Conservation (phyloP, 2,329 filamentous ascomycete genomes). For the Cytospora chrysosperma region DNA sequence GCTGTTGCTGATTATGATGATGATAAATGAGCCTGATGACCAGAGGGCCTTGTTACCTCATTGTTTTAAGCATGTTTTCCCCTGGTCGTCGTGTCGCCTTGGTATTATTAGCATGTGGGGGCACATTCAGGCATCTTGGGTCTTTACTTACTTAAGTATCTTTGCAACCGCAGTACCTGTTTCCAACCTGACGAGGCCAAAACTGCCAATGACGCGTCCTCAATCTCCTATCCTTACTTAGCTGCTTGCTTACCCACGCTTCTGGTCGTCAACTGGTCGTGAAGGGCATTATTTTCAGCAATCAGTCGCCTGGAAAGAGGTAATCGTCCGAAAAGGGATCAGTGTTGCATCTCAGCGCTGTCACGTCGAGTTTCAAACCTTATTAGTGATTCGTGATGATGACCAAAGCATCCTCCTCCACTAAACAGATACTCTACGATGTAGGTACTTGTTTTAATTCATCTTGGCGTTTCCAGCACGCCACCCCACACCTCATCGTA, state of each 20-base stretch:
- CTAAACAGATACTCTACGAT: background rate
- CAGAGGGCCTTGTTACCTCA: no score
- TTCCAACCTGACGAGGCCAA: conserved; percentile 5
- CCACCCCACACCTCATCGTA: background rate
- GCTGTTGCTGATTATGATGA: no score
- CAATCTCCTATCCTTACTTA: conserved; percentile 15
- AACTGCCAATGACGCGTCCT: conserved; percentile 18
- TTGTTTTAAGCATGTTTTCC: conserved; percentile 7
- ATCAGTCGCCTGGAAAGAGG: background rate
- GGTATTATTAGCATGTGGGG: no score
- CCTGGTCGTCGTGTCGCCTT: no score
- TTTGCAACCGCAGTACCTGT: background rate
- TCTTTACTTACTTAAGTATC: no score
- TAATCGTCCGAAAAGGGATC: background rate
- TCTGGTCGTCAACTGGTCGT: no score
- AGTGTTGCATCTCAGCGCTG: background rate
- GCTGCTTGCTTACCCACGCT: background rate
- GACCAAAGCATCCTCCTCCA: background rate
- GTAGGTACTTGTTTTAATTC: background rate
- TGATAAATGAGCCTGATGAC: no score
- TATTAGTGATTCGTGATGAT: background rate
- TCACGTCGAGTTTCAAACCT: background rate
- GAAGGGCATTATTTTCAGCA: background rate
- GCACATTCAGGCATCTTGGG: no score
- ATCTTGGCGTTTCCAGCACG: background rate